phyloP scores from a whole-genome alignment of 2,329 filamentous ascomycete species.

The Chaetomium strumarium region DNA sequence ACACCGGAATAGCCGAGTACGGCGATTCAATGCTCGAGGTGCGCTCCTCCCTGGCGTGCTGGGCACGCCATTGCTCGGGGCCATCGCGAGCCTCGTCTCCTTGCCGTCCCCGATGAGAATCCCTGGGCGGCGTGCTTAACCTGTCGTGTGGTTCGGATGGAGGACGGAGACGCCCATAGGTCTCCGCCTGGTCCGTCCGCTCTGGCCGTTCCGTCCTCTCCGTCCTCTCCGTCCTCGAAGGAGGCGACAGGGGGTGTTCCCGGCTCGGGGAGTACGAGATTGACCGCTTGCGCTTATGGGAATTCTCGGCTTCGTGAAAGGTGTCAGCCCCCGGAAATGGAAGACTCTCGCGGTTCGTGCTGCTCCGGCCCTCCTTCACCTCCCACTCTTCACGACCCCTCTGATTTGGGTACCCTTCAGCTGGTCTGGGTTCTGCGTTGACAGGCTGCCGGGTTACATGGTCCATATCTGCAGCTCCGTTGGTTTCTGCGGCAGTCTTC shows the following conservation, averaged over 20 bases:
- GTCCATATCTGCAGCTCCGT: constrained; percentile 28
- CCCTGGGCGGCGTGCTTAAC: constrained; percentile 39
- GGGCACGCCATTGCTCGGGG: constrained; percentile 44
- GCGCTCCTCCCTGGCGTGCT: constrained; percentile 43
- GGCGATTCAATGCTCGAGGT: constrained; percentile 42
- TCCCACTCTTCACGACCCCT: constrained; percentile 31
- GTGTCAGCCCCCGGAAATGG: constrained; percentile 34
- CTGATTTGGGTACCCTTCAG: constrained; percentile 28
- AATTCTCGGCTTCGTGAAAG: constrained; percentile 42
- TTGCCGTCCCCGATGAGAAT: constrained; percentile 19
- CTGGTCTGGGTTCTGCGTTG: constrained; percentile 23
- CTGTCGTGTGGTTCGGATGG: constrained; percentile 33
- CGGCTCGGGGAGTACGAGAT: constrained; percentile 49
- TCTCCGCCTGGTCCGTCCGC: constrained; percentile 17
- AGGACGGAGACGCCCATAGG: constrained; percentile 16
- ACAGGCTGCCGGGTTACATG: constrained; percentile 24
- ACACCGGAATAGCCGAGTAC: constrained; percentile 39
- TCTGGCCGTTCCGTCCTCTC: constrained; percentile 9
- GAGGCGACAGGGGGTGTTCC: constrained; percentile 29
- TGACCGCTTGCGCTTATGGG: constrained; percentile 66
- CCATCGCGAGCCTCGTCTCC: constrained; percentile 29
- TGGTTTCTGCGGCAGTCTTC: constrained; percentile 35
- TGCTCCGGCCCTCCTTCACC: constrained; percentile 30
- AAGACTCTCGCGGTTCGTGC: constrained; percentile 37
- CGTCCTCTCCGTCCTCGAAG: constrained; percentile 1